Conservation (phyloP, 768 basidiomycete species). For the Tylopilus plumbeoviolaceoides region DNA sequence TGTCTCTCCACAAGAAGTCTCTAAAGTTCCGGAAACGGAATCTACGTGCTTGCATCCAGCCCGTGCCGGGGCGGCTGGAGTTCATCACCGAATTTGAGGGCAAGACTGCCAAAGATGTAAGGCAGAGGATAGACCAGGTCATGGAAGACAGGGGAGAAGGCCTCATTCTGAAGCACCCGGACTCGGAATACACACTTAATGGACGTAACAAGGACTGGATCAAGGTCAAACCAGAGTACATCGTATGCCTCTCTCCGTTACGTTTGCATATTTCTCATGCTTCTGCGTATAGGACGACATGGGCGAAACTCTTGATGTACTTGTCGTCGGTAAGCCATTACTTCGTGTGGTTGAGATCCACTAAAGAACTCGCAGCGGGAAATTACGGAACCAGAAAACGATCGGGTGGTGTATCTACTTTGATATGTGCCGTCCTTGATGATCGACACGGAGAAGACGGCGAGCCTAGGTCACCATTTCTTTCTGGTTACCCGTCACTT, state of each 20-base stretch:
- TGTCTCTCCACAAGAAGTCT: constrained; percentile 67
- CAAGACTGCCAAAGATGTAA: constrained; percentile 76
- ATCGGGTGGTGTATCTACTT: constrained; percentile 83
- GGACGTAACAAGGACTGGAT: constrained; percentile 91
- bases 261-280: not conserved
- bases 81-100: constrained; percentile 70
- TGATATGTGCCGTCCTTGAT: constrained; percentile 87
- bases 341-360: not conserved
- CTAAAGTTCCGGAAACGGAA: constrained; percentile 77
- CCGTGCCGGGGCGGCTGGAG: constrained; percentile 77
- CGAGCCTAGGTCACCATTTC: constrained; percentile 51
- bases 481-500: not conserved
- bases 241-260: constrained; percentile 42
- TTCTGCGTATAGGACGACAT: constrained; percentile 63
- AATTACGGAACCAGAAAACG: constrained; percentile 87
- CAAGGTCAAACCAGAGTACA: constrained; percentile 90
- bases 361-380: constrained; percentile 48
- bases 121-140: constrained; percentile 73
- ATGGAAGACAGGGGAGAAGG: constrained; percentile 89
- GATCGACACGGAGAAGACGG: constrained; percentile 54
- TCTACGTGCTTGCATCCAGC: constrained; percentile 60
- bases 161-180: constrained; percentile 83
- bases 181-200: constrained; percentile 77
- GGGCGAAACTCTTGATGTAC: constrained; percentile 88
- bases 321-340: constrained; percentile 71